Percentiles rank a stretch among this genome's conserved stretches.
These are phyloP conservation scores for Rhizophagus clarus DNA, from an alignment of 192 early-diverging fungal genomes.

Conservation along the genomic window DNA sequence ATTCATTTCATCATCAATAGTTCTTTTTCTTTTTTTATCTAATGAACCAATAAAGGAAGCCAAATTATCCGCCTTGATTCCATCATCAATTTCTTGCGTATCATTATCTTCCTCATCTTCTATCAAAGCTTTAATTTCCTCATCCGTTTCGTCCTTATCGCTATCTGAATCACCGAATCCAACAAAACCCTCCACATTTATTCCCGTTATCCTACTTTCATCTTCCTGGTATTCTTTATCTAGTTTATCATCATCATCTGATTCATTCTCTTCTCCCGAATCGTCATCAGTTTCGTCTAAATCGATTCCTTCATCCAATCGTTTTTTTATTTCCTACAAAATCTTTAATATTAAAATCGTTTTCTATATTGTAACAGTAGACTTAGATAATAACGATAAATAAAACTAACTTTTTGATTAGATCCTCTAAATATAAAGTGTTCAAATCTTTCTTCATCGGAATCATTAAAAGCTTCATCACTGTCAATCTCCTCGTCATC, in stretches of 20 bases:
- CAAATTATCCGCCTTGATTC: slow-evolving; percentile 55
- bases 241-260: background rate
- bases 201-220: background rate
- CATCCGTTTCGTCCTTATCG: slow-evolving; percentile 21
- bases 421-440: background rate
- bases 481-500: background rate
- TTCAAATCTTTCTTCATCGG: background rate
- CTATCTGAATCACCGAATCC: background rate
- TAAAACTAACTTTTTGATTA: background rate
- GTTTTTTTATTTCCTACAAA: background rate
- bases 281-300: background rate
- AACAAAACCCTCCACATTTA: background rate
- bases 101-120: slow-evolving; percentile 40
- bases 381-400: background rate
- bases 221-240: background rate
- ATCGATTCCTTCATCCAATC: background rate
- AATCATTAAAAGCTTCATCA: background rate
- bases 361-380: background rate
- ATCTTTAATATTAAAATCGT: background rate
- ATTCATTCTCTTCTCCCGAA: background rate
- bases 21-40: slow-evolving; percentile 57
- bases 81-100: slow-evolving; percentile 46
- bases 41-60: slow-evolving; percentile 69
- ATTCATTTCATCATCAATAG: slow-evolving; percentile 35
- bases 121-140: slow-evolving; percentile 40